Base-by-base conservation (phyloP, 2,329 filamentous ascomycete genomes). In the Cordyceps cateniannulata region DNA sequence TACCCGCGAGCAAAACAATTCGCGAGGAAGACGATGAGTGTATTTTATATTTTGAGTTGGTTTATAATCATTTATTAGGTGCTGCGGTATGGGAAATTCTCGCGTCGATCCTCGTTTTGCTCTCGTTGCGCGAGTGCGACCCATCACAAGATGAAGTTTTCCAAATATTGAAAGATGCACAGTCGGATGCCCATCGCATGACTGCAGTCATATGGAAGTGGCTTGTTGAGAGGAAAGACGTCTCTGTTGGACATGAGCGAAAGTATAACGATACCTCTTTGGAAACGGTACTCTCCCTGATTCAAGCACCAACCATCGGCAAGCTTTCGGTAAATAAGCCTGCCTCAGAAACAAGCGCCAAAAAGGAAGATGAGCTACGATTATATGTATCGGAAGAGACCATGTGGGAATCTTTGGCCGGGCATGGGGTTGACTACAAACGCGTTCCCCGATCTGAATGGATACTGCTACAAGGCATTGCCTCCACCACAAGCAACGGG, bases 381-480 rank as follows among this genome's bases (percentile, higher is more conserved):
- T 70, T 86, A 2, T 78, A 77, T 61, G 78, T 82, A 16, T 79
- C 81, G 0, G 79, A 85, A 63, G 78, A 81, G 52, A 79, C 79
- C 4, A 78, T 85, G 68, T 87, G 85, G 85, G 78, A 81, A 67
- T 79, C 79, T 3, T 72, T 87, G 52, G 80, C 84, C 24, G 84
- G 84, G 14, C 85, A 87, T 69, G 77, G 78, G 7, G 75, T 82
- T 10, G 84, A 87, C 68, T 77, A 80, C 66, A 85, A 84, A 67
- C 79, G 81, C 60, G 73, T 86, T 3, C 83, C 84, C 2, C 76
- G 77, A 12, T 81, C 82, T 12, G 83, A 86, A 70, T 86, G 84
- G 83, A 76, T 80, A 64, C 76, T 82, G 2, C 75, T 86, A 9
- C 73, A 84, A 20, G 82, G 81, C 20, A 85, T 86, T 59, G 84